Evolutionary conservation across 345 rosid species (phyloP).

Genomic region (Lenwebbia sp.): DNA sequence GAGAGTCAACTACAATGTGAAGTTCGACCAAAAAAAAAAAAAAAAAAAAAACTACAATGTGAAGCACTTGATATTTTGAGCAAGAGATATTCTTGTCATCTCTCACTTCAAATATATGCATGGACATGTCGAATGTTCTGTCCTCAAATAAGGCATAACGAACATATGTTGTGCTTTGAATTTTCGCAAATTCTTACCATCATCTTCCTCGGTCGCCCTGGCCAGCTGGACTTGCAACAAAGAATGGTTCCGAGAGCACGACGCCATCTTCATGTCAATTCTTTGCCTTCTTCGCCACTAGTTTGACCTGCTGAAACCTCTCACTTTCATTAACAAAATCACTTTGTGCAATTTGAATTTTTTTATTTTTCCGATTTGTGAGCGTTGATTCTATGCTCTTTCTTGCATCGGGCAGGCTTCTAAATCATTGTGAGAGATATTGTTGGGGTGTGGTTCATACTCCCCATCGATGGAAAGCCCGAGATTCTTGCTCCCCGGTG

Average conservation of each 20-base stretch:
- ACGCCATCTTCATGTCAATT: constrained; percentile 68
- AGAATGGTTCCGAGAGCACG: constrained; percentile 78
- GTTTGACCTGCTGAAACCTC: constrained; percentile 37
- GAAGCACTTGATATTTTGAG: not conserved
- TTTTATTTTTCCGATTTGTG: not conserved
- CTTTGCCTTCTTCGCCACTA: constrained; percentile 57
- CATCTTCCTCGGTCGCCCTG: constrained; percentile 73
- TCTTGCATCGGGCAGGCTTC: not conserved
- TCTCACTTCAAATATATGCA: not conserved
- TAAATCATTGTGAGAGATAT: not conserved
- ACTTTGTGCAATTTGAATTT: not conserved
- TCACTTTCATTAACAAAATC: not conserved
- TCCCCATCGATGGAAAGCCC: too few relatives aligned
- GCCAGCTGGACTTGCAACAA: constrained; percentile 84
- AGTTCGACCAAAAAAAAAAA: too few relatives aligned
- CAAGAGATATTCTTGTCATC: not conserved
- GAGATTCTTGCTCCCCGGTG: too few relatives aligned
- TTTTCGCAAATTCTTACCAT: constrained; percentile 31
- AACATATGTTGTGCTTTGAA: not conserved
- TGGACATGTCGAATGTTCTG: not conserved
- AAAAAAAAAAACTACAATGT: too few relatives aligned
- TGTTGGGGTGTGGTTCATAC: too few relatives aligned
- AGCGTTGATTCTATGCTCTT: not conserved
- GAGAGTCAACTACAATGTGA: not conserved
- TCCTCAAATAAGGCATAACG: not conserved